These are phyloP conservation scores for Ganoderma meredithae DNA, from an alignment of 1,284 basidiomycete species.

Conservation along the genomic window DNA sequence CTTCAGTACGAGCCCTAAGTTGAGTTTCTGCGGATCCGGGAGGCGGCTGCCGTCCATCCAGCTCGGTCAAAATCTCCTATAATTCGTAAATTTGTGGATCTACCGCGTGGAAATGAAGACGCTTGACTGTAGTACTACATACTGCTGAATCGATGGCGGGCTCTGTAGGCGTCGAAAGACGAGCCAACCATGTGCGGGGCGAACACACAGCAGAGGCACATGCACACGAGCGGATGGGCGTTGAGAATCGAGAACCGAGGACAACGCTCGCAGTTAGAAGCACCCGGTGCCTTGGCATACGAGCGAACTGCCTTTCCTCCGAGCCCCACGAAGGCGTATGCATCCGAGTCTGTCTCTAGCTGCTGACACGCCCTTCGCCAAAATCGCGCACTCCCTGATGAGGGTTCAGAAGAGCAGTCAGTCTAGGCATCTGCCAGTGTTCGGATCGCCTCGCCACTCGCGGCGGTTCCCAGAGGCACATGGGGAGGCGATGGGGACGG, in stretches of 20 bases:
- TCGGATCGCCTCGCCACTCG: slow-evolving; percentile 5
- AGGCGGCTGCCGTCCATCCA: not conserved
- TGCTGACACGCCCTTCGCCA: not conserved
- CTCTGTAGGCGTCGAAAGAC: not conserved
- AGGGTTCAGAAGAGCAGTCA: too few species aligned
- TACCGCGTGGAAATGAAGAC: not conserved
- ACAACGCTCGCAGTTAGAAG: not conserved
- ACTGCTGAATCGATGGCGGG: not conserved
- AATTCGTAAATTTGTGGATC: not conserved
- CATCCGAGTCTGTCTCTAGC: not conserved
- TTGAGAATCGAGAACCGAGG: slow-evolving; percentile 14
- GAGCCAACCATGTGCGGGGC: not conserved
- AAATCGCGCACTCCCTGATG: slow-evolving; percentile 1
- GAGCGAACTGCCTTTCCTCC: slow-evolving; percentile 11
- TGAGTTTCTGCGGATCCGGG: not conserved
- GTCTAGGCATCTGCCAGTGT: too few species aligned
- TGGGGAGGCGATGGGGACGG: too few species aligned
- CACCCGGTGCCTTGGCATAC: slow-evolving; percentile 8
- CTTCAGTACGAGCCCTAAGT: too few species aligned
- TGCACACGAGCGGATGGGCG: slow-evolving; percentile 1
- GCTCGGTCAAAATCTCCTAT: slow-evolving; percentile 1
- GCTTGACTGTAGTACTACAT: too few species aligned
- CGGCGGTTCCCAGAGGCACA: slow-evolving; percentile 23
- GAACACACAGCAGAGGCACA: not conserved
- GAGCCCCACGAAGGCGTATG: slow-evolving; percentile 11